A percentile compares a stretch with the other conserved stretches of the same genome.
These are phyloP conservation scores for Termitomyces eurrhizus DNA, from an alignment of 768 basidiomycete species.

Conservation along the genomic window DNA sequence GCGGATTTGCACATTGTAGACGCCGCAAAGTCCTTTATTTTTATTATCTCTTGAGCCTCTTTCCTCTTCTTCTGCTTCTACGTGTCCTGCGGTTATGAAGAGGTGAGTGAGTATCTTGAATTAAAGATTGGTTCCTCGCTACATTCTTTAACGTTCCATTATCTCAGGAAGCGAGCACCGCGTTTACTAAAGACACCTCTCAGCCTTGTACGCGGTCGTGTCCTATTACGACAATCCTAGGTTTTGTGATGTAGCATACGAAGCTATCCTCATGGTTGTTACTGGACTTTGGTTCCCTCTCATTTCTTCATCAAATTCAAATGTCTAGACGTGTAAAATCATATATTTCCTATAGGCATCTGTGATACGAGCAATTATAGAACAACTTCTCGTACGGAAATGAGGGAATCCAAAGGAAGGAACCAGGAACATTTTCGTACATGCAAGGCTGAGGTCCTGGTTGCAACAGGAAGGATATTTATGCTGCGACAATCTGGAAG, in stretches of 20 bases:
- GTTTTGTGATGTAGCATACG: neutral
- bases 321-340: neutral
- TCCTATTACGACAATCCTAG: neutral
- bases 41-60: constrained; percentile 7
- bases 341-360: neutral
- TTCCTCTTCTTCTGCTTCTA: constrained; percentile 6
- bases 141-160: neutral
- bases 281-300: neutral
- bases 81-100: neutral
- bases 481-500: constrained; percentile 28
- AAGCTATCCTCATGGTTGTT: neutral
- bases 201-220: neutral
- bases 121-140: neutral
- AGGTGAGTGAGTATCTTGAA: neutral
- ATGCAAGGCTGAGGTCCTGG: neutral
- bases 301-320: neutral
- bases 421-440: neutral
- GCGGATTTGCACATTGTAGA: neutral
- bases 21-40: constrained; percentile 10
- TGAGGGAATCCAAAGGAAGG: neutral
- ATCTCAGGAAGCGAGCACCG: neutral
- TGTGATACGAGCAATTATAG: neutral
- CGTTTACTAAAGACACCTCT: neutral
- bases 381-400: neutral
- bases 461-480: neutral